These are phyloP conservation scores for Fusarium guadeloupense DNA, from an alignment of 2,329 filamentous ascomycete species.

Conservation along the genomic window DNA sequence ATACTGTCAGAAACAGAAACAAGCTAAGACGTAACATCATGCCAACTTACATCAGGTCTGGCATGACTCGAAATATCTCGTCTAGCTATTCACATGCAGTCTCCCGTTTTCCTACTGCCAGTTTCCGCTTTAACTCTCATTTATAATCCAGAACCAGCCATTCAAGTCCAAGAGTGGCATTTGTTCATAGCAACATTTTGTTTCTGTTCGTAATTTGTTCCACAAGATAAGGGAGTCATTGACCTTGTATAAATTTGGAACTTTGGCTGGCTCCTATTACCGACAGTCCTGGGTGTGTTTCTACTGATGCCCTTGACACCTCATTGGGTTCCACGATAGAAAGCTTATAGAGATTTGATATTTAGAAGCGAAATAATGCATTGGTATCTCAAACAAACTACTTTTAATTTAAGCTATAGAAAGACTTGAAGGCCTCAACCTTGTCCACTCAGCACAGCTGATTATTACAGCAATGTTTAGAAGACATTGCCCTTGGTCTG, in stretches of 20 bases:
- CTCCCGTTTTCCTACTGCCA: conserved; percentile 1
- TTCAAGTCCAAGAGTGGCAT: not conserved
- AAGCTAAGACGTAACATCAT: not conserved
- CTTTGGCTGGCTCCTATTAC: no score
- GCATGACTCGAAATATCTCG: not conserved
- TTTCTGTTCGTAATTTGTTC: not conserved
- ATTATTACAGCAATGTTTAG: conserved; percentile 40
- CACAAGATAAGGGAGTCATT: conserved; percentile 3
- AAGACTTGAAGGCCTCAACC: not conserved
- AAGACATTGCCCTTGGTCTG: conserved; percentile 64
- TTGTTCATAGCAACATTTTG: not conserved
- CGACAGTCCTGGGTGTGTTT: not conserved
- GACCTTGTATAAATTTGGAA: no score
- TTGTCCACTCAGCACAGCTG: not conserved
- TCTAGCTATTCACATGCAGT: conserved; percentile 1
- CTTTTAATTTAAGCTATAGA: not conserved
- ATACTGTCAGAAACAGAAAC: not conserved
- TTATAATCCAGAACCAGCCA: not conserved
- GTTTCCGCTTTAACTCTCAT: not conserved
- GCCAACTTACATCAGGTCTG: not conserved
- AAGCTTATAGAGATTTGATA: not conserved
- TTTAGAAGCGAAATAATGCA: not conserved
- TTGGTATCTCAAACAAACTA: not conserved
- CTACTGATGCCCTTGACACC: no score
- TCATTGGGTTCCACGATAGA: not conserved